Conservation (phyloP, 345 rosid species). For the Crucihimalaya himalaica region DNA sequence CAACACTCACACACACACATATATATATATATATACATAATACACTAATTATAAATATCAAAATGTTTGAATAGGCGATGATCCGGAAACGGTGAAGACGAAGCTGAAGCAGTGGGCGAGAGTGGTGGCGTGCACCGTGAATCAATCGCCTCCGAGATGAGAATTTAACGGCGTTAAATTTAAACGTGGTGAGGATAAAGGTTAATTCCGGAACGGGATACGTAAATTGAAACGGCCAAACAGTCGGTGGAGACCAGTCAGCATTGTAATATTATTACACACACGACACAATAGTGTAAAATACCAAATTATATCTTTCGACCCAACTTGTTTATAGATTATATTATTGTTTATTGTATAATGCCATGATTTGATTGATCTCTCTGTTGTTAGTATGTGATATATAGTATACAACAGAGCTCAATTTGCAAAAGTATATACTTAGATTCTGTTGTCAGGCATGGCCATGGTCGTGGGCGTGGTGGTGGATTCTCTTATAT, state of each 20-base stretch:
- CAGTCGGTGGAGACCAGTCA: conserved; percentile 26
- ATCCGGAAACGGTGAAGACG: conserved; percentile 81
- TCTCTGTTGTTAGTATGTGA: background rate
- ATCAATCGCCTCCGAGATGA: conserved; percentile 56
- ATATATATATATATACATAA: background rate
- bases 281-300: background rate
- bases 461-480: background rate
- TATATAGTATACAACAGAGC: background rate
- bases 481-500: background rate
- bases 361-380: conserved; percentile 7
- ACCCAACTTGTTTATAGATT: conserved; percentile 32
- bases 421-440: conserved; percentile 23
- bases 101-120: conserved; percentile 92
- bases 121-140: conserved; percentile 92
- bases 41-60: background rate
- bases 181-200: conserved; percentile 8
- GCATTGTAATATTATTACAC: conserved; percentile 22
- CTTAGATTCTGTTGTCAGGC: background rate
- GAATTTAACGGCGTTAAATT: conserved; percentile 24
- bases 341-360: conserved; percentile 20
- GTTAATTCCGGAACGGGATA: background rate
- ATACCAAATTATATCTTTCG: conserved; percentile 13
- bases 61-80: conserved; percentile 51
- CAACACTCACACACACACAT: background rate
- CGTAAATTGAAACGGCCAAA: conserved; percentile 35